Conservation (phyloP, 2,329 filamentous ascomycete genomes). For the Coccinonectria pachysandricola region DNA sequence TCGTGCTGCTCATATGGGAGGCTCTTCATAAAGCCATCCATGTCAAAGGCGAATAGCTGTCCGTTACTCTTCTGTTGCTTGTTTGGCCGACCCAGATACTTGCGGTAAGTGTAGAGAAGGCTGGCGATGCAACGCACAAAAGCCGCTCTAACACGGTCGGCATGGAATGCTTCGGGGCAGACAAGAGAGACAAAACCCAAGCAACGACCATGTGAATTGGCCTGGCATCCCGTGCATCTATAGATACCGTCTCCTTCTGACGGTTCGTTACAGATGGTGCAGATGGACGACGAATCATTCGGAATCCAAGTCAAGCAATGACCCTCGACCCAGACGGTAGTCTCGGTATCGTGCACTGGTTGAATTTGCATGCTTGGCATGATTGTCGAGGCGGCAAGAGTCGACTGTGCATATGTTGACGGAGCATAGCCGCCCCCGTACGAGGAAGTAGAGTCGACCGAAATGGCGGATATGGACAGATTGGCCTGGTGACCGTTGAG, state of each 20-base stretch:
- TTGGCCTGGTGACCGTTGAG: slow-evolving; percentile 53
- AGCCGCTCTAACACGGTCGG: slow-evolving; percentile 51
- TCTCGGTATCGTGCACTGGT: slow-evolving; percentile 68
- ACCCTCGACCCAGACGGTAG: slow-evolving; percentile 73
- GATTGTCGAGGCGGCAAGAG: slow-evolving; percentile 71
- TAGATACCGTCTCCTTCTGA: slow-evolving; percentile 64
- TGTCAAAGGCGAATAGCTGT: slow-evolving; percentile 54
- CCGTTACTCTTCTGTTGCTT: slow-evolving; percentile 51
- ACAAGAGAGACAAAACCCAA: slow-evolving; percentile 54
- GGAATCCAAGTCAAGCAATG: slow-evolving; percentile 64
- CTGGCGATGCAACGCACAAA: slow-evolving; percentile 58
- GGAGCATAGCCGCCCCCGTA: slow-evolving; percentile 62
- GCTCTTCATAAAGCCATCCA: slow-evolving; percentile 54
- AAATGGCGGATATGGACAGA: slow-evolving; percentile 48
- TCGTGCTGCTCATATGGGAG: slow-evolving; percentile 57
- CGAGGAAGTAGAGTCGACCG: slow-evolving; percentile 57
- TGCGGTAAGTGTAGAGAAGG: slow-evolving; percentile 55
- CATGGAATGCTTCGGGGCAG: slow-evolving; percentile 51
- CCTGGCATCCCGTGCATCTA: slow-evolving; percentile 56
- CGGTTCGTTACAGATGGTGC: slow-evolving; percentile 67
- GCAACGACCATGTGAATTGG: slow-evolving; percentile 48
- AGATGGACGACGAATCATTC: slow-evolving; percentile 50
- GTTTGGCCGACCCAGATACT: slow-evolving; percentile 47
- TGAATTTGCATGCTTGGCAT: slow-evolving; percentile 79
- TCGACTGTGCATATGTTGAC: slow-evolving; percentile 78